These are phyloP conservation scores for Penicillium chermesinum DNA, from an alignment of 495 filamentous ascomycete genomes.

Conservation along the genomic window DNA sequence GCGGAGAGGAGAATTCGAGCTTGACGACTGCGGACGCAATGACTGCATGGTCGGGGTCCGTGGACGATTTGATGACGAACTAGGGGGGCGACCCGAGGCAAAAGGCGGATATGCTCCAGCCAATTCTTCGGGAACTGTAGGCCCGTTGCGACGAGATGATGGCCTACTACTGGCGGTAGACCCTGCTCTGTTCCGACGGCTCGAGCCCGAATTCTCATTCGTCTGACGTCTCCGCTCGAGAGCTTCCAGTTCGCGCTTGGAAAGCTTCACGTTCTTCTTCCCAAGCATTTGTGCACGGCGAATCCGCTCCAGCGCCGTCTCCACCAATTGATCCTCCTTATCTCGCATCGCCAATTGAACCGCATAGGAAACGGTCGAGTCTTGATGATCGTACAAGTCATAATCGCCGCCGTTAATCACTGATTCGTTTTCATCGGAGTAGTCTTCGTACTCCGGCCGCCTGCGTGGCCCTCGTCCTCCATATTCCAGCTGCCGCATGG, in stretches of 20 bases:
- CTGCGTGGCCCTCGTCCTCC: conserved; percentile 34
- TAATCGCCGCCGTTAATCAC: conserved; percentile 53
- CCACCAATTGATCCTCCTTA: conserved; percentile 67
- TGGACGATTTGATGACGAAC: conserved; percentile 32
- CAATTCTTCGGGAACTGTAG: conserved; percentile 11
- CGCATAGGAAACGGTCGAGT: conserved; percentile 45
- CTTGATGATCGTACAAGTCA: conserved; percentile 50
- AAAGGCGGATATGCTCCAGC: conserved; percentile 24
- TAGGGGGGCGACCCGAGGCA: conserved; percentile 26
- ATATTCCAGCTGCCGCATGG: conserved; percentile 26
- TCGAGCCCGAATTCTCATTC: conserved; percentile 27
- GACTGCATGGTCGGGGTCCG: conserved; percentile 39
- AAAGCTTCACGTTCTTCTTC: conserved; percentile 69
- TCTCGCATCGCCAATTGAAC: conserved; percentile 53
- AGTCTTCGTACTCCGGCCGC: conserved; percentile 44
- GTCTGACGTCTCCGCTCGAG: conserved; percentile 63
- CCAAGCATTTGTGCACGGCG: conserved; percentile 67
- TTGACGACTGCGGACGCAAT: conserved; percentile 26
- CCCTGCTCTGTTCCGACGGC: conserved; percentile 12
- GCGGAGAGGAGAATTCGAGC: conserved; percentile 30
- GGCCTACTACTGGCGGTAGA: conserved; percentile 12
- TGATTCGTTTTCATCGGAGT: conserved; percentile 39
- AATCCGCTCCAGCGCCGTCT: conserved; percentile 71
- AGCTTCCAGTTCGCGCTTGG: conserved; percentile 68
- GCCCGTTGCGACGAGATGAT: conserved; percentile 20